Conservation (phyloP, 1,139 yeast species). For the Candida freyschussii region DNA sequence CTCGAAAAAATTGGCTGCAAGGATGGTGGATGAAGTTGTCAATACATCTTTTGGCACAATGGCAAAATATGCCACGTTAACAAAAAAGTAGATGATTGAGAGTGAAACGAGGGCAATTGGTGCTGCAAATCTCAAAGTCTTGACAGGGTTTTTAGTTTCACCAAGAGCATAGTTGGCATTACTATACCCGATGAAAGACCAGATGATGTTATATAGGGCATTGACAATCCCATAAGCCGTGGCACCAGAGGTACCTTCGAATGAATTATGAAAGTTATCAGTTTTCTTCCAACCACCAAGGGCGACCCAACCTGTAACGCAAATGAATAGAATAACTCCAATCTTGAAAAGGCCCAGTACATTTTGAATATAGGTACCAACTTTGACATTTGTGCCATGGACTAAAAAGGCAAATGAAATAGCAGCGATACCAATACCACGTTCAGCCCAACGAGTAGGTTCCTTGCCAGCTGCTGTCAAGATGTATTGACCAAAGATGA, state of each 20-base stretch:
- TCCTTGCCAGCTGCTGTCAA: slow-evolving; percentile 69
- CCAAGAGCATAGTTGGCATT: slow-evolving; percentile 81
- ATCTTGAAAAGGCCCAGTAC: slow-evolving; percentile 68
- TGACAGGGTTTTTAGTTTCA: slow-evolving; percentile 68
- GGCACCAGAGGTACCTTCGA: slow-evolving; percentile 51
- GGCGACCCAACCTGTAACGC: slow-evolving; percentile 79
- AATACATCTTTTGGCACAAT: slow-evolving; percentile 67
- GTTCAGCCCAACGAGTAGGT: slow-evolving; percentile 67
- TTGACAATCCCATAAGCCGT: slow-evolving; percentile 73
- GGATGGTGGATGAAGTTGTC: slow-evolving; percentile 57
- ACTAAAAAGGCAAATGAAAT: slow-evolving; percentile 66
- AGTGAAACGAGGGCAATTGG: slow-evolving; percentile 61
- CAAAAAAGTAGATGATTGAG: slow-evolving; percentile 60
- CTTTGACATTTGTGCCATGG: slow-evolving; percentile 56
- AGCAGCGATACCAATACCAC: slow-evolving; percentile 72
- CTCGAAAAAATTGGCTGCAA: slow-evolving; percentile 71
- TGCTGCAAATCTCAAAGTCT: slow-evolving; percentile 65
- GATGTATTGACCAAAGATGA: slow-evolving; percentile 44
- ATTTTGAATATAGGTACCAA: slow-evolving; percentile 67
- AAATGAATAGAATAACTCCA: slow-evolving; percentile 59
- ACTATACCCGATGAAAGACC: slow-evolving; percentile 73
- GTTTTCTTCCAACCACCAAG: slow-evolving; percentile 63
- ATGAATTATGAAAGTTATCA: slow-evolving; percentile 58
- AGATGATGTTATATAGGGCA: slow-evolving; percentile 73
- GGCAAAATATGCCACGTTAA: slow-evolving; percentile 67